Percentiles rank a stretch among this genome's conserved stretches.
These are phyloP conservation scores for Microcyclospora pomicola DNA, from an alignment of 2,329 filamentous ascomycete species.

Conservation along the genomic window DNA sequence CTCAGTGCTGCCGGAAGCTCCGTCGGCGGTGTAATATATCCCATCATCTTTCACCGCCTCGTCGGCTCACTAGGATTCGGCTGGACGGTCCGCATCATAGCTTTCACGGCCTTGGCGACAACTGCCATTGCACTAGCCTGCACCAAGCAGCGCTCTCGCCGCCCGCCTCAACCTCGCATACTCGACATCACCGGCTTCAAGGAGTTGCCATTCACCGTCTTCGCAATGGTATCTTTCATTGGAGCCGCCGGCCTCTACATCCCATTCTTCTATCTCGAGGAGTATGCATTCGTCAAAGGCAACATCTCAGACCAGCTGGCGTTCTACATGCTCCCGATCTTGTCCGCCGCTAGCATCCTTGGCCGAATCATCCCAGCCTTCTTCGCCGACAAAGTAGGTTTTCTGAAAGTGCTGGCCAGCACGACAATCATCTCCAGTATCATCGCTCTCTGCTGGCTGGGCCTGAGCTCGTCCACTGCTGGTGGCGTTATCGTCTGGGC, in stretches of 20 bases:
- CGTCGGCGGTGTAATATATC: constrained; percentile 40
- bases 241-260: constrained; percentile 26
- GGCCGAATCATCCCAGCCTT: constrained; percentile 45
- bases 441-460: constrained; percentile 10
- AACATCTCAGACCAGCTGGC: constrained; percentile 31
- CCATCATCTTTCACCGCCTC: constrained; percentile 35
- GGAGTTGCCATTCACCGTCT: constrained; percentile 33
- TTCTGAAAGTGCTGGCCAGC: constrained; percentile 33
- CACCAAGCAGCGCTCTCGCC: constrained; percentile 24
- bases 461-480: no score
- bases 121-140: constrained; percentile 9
- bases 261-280: constrained; percentile 43
- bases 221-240: constrained; percentile 35
- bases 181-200: constrained; percentile 30
- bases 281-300: constrained; percentile 40
- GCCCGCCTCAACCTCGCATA: constrained; percentile 28
- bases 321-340: constrained; percentile 51
- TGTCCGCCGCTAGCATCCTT: constrained; percentile 46
- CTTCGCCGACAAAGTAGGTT: constrained; percentile 35
- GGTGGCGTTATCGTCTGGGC: constrained; percentile 10
- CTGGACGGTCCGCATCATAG: constrained; percentile 39
- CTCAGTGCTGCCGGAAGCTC: constrained; percentile 44
- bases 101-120: constrained; percentile 28
- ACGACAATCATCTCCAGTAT: constrained; percentile 25
- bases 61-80: constrained; percentile 36